Evolutionary conservation across 2,329 filamentous ascomycete genomes (phyloP).

Genomic region (Colletotrichum coccodes): DNA sequence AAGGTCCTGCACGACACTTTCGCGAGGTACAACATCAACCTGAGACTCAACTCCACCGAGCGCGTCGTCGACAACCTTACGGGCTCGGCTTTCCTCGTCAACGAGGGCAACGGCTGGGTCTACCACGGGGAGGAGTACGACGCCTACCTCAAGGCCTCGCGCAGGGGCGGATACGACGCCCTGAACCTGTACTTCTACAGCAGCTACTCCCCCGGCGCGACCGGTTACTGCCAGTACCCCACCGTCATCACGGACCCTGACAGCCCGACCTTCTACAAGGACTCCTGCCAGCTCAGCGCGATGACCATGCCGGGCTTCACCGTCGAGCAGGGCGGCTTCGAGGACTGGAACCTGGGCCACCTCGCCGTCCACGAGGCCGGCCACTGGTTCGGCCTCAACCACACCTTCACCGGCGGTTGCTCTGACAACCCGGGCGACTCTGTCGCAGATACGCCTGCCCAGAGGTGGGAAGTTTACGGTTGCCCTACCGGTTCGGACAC

Average conservation of each 20-base stretch:
- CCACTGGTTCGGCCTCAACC: constrained; percentile 56
- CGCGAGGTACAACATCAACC: constrained; percentile 36
- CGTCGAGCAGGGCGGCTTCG: constrained; percentile 20
- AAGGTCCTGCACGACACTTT: constrained; percentile 34
- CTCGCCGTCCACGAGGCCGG: constrained; percentile 50
- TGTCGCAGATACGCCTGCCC: constrained; percentile 51
- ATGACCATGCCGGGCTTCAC: constrained; percentile 30
- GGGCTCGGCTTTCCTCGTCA: constrained; percentile 36
- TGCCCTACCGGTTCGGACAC: constrained; percentile 35
- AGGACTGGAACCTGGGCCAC: constrained; percentile 36
- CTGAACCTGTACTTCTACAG: constrained; percentile 60
- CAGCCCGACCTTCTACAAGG: constrained; percentile 7
- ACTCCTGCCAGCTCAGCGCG: constrained; percentile 26
- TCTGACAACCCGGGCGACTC: constrained; percentile 43
- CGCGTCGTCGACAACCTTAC: constrained; percentile 37
- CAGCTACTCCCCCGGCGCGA: constrained; percentile 45
- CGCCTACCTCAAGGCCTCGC: constrained; percentile 32
- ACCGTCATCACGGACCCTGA: constrained; percentile 10
- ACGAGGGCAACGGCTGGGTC: constrained; percentile 37
- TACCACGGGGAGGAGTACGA: constrained; percentile 19
- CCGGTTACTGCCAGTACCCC: constrained; percentile 60
- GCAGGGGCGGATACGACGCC: constrained; percentile 50
- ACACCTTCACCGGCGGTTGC: constrained; percentile 52
- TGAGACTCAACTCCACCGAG: constrained; percentile 37
- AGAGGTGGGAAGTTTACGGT: constrained; percentile 35